These are phyloP conservation scores for Vigna unguiculata DNA, from an alignment of 306 rosid species.

Conservation along the genomic window DNA sequence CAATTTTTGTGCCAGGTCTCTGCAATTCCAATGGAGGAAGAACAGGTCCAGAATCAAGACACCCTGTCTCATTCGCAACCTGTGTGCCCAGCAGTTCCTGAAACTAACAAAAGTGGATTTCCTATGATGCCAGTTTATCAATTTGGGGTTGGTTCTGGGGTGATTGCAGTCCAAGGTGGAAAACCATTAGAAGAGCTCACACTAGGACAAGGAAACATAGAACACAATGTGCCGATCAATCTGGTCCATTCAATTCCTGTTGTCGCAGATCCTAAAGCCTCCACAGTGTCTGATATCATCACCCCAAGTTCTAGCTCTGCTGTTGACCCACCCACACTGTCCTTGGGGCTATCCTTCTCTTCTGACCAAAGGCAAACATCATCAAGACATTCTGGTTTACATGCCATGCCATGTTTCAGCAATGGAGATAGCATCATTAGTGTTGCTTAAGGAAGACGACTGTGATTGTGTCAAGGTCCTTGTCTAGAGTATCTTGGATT, in stretches of 20 bases:
- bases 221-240: constrained; percentile 45
- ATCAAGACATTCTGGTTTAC: constrained; percentile 69
- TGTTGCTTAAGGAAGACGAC: constrained; percentile 62
- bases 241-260: constrained; percentile 26
- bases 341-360: constrained; percentile 80
- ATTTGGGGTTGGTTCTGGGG: constrained; percentile 51
- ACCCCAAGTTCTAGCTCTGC: constrained; percentile 54
- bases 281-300: constrained; percentile 47
- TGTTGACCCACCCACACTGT: constrained; percentile 63
- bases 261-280: constrained; percentile 46
- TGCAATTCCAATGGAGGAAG: constrained; percentile 77
- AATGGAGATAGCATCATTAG: constrained; percentile 77
- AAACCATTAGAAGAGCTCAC: constrained; percentile 61
- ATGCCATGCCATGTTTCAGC: constrained; percentile 63
- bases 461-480: constrained; percentile 41
- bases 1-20: constrained; percentile 62
- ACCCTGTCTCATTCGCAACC: constrained; percentile 56
- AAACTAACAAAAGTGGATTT: constrained; percentile 60
- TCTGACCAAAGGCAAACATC: constrained; percentile 66
- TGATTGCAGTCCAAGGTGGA: constrained; percentile 51
- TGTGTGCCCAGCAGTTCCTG: constrained; percentile 52
- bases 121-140: constrained; percentile 59
- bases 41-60: constrained; percentile 64
- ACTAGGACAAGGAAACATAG: constrained; percentile 59
- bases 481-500: constrained; percentile 51